Evolutionary conservation across 306 rosid species (phyloP).

Genomic region (Elaeagnus macrophylla): DNA sequence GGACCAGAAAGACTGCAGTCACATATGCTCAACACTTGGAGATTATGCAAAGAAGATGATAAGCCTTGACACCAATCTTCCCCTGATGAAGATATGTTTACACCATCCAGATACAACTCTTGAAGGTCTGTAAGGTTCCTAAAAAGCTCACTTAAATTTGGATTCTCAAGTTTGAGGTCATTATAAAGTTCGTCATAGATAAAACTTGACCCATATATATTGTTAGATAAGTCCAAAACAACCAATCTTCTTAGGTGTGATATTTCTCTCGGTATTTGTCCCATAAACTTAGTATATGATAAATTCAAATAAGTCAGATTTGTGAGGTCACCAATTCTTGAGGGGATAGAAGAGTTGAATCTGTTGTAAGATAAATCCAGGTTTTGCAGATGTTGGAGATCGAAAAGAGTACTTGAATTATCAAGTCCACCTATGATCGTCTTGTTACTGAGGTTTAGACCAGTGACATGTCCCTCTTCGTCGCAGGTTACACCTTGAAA

Average conservation of each 20-base stretch:
- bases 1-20: too few relatives aligned
- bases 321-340: neutral
- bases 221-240: too few relatives aligned
- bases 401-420: slow-evolving; percentile 1
- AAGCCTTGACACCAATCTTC: neutral
- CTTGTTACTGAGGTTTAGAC: too few relatives aligned
- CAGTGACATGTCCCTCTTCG: too few relatives aligned
- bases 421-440: slow-evolving; percentile 1
- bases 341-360: neutral
- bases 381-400: neutral
- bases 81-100: neutral
- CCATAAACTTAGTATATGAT: neutral
- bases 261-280: too few relatives aligned
- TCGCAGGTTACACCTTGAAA: too few relatives aligned
- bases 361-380: slow-evolving; percentile 3
- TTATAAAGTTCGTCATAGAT: too few relatives aligned
- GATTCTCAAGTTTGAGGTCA: too few relatives aligned
- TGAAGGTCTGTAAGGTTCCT: neutral
- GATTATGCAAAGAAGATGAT: neutral
- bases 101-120: neutral
- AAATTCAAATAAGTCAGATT: neutral
- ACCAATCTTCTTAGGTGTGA: too few relatives aligned
- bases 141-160: neutral
- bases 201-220: too few relatives aligned
- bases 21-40: too few relatives aligned